A percentile compares a stretch with the other conserved stretches of the same genome.
Evolutionary conservation across 140 eudicot genomes (phyloP).

Genomic region (Flaveria floridana): DNA sequence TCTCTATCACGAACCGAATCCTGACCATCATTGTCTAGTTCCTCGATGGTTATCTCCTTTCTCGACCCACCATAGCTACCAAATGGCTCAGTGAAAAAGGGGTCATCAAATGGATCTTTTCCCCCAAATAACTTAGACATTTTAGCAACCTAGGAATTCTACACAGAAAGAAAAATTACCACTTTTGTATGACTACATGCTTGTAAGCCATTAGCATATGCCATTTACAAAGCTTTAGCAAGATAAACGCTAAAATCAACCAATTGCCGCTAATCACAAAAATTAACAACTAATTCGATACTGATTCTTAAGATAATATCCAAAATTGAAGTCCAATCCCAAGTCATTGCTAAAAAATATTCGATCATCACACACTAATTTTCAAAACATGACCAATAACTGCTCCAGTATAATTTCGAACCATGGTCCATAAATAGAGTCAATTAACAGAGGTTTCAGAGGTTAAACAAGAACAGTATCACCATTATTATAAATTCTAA

Average conservation of each 20-base stretch:
- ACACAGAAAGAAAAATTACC: background rate
- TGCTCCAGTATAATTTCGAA: background rate
- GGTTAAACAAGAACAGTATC: background rate
- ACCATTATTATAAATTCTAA: background rate
- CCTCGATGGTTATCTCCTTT: slow-evolving; percentile 56
- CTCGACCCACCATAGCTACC: slow-evolving; percentile 28
- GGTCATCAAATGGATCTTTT: slow-evolving; percentile 65
- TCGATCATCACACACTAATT: background rate
- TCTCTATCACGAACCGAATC: slow-evolving; percentile 37
- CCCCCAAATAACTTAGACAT: slow-evolving; percentile 54
- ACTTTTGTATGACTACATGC: background rate
- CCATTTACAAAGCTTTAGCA: background rate
- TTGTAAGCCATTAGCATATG: background rate
- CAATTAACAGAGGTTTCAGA: background rate
- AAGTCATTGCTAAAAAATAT: background rate
- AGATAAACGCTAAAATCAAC: background rate
- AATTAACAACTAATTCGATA: background rate
- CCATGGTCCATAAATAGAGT: background rate
- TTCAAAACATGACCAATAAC: background rate
- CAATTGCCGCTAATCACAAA: background rate
- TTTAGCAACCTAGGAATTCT: slow-evolving; percentile 14
- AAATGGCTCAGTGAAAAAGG: slow-evolving; percentile 55
- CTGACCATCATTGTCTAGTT: slow-evolving; percentile 48
- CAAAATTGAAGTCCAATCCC: background rate
- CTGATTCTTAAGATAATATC: background rate